Base-by-base conservation (phyloP, 768 basidiomycete genomes). In the Phallus indusiatus region DNA sequence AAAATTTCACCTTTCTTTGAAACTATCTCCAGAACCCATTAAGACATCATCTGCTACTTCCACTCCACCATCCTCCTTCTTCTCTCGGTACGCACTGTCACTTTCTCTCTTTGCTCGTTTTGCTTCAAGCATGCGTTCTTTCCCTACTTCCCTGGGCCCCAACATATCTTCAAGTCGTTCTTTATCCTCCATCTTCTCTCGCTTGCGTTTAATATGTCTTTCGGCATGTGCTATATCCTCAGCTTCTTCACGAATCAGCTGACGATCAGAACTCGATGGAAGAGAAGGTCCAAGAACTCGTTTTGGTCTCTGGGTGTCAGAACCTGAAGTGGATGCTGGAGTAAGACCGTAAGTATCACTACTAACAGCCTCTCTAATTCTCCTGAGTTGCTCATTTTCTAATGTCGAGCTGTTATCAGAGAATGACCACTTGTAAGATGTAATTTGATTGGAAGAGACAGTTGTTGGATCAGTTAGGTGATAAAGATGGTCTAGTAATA, bases 391-490 rank as follows among this genome's bases (percentile, higher is more conserved):
- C 1, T 78, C 78, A 12, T 69, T 70, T 36, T 91, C 87, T 0
- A 76, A 78, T n/a, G 76, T 75, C 18, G 80, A 81, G 2, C 73
- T 67, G 59, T 88, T 88, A 18, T 82, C 79, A 2, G 86, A 84
- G 67, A 94, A 94, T 0, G 82, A 81, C 92, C 92, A 94, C 73
- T 89, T 92, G 72, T 91, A 93, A 0, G 79, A 82, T 5, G 93
- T 94, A 60, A 88, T 84, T 50, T 80, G 75, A 35, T 82, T 84
- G 2, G 88, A 82, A 7, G 80, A 67, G 35, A 80, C 74, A 2
- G 75, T 71, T 1, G 79, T 75, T 11, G 81, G 74, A 62, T 80
- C 81, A 61, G 88, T 75, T 17, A 84, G 84, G 18, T 78, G 73
- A 64, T 92, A 86, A 5, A 86, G 66, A 0, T 75, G 73, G 60